Evolutionary conservation across 2,329 filamentous ascomycete genomes (phyloP), one percentile per base, ranked within the genome.

Genomic region (Nigrospora oryzae): DNA sequence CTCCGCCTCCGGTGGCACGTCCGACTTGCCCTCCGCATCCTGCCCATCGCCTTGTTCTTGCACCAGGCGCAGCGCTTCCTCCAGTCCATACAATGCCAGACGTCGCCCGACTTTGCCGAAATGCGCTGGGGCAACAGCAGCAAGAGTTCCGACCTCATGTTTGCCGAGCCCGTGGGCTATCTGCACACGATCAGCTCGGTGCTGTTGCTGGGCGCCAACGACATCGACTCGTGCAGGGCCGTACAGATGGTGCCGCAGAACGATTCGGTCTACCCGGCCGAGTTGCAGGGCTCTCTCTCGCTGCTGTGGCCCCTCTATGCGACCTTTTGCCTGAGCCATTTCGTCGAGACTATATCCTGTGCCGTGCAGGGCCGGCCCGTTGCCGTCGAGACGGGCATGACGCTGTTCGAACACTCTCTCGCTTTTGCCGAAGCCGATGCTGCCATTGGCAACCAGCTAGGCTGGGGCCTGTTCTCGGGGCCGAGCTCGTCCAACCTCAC

Each of bases 381-480:
- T 0, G 79, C 86, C 50, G 84, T 87, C 0, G 93, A 97, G 65
- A 94, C 89, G 1, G 90, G 89, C 15, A 95, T 97, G 87, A 95
- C 90, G 0, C 77, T 96, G 2, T 95, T 97, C 56, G 93, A 98
- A 61, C 90, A 96, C 59, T 96, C 90, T 0, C 73, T 98, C 10
- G 91, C 91, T 3, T 98, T 97, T 66, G 89, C 91, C 11, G 93
- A 98, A 64, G 91, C 91, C 10, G 93, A 98, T 62, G 84, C 87
- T 30, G 86, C 90, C 51, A 83, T 96, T 38, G 83, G 83, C 54
- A 86, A 83, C 52, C 86, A 89, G 42, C 76, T 95, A 13, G 84
- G 84, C 12, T 79, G 89, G 63, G 81, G 83, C 0, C 56, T 80
- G 1, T 84, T 86, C 56, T 71, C 51, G 59, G 74, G 45, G 70